phyloP scores from a whole-genome alignment of 2,329 filamentous ascomycete species.

The Talaromyces pinophilus region DNA sequence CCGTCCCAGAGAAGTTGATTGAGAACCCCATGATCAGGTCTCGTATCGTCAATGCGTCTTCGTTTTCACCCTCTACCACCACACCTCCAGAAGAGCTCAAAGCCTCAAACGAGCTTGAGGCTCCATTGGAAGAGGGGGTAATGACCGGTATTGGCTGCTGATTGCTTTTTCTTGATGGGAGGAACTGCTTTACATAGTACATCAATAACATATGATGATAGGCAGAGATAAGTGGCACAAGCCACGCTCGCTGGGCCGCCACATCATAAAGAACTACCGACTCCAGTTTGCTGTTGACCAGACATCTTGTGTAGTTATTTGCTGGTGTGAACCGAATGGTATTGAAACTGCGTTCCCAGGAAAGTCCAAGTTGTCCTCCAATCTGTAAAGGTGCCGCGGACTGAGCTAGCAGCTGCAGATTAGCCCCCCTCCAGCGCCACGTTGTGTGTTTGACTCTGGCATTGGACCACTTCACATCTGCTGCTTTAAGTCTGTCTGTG shows the following conservation, averaged over 20 bases:
- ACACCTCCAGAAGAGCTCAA: not conserved
- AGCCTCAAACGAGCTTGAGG: not conserved
- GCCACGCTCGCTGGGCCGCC: not conserved
- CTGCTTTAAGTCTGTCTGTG: not conserved
- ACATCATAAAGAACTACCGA: not conserved
- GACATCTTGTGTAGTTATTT: not conserved
- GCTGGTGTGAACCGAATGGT: not conserved
- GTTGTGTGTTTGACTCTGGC: not conserved
- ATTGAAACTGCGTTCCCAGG: not conserved
- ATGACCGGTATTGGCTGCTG: not conserved
- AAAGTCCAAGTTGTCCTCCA: not conserved
- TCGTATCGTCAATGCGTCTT: not conserved
- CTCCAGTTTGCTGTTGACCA: not conserved
- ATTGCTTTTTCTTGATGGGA: not conserved
- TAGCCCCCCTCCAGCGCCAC: not conserved
- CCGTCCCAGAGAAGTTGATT: not conserved
- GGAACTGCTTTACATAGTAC: not conserved
- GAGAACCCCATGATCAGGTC: not conserved
- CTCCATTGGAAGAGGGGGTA: not conserved
- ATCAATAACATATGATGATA: not conserved
- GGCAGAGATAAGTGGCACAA: not conserved
- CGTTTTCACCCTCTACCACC: not conserved
- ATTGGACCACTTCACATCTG: not conserved
- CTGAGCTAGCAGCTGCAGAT: not conserved
- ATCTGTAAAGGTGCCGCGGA: not conserved